Evolutionary conservation across 305 asterid genomes (phyloP), one percentile per base, ranked within the genome.

Genomic region (Nicotiana rustica): DNA sequence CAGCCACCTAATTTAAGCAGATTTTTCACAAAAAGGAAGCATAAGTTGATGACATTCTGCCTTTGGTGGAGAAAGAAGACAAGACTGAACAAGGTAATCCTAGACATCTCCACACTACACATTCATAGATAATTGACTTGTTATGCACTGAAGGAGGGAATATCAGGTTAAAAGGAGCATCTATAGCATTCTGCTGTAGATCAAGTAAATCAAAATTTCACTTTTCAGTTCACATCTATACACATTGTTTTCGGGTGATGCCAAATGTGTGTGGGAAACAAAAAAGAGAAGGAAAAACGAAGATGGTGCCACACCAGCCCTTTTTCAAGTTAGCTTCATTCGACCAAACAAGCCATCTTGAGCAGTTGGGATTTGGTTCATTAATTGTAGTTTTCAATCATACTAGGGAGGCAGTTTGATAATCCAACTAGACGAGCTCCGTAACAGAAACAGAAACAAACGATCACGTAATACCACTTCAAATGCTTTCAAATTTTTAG

Each of bases 1-100:
- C 96, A 3, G 93, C 97, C 25, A 93, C 97, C 97, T 93, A 82
- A 81, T 62, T 41, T 73, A 78, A 81, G 25, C 44, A 68, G 38
- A 80, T 44, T 44, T 41, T 44, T 67, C 65, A 19, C 69, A 38
- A 77, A 73, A 41, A 44, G 0, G 52, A 44, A 8, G 41, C 61
- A 77, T 59, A 78, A 31, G 25, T 62, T 62, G 82, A 61, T 13
- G 29, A 44, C 0, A 2, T 41, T 78, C 82, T 12, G 71, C 59
- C 38, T 79, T 67, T 21, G 80, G 44, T 79, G 69, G 59, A 6
- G 18, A 35, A 60, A 36, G 38, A 36, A 78, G 36, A 60, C 21
- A 59, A 78, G 35, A 71, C 78, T 47, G 57, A 38, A 78, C 60
- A 78, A 60, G 29, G 52, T 78, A 60, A 60, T 36, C 49, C 52